Base-by-base conservation (phyloP, 2,329 filamentous ascomycete genomes). In the Didymella sp. region DNA sequence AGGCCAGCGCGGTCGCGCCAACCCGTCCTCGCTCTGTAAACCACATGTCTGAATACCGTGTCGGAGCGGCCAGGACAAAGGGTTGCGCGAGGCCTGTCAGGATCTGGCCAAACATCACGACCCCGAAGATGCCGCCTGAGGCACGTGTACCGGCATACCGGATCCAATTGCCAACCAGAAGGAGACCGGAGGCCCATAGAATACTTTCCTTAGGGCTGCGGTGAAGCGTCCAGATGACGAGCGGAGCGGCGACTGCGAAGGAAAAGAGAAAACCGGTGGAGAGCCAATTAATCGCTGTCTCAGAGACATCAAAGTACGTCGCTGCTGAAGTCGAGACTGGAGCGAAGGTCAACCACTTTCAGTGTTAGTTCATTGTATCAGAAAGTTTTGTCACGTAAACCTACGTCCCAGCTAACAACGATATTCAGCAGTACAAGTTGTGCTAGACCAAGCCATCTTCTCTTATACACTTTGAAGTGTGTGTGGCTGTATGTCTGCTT, bases 381-480 rank as follows among this genome's bases (percentile, higher is more conserved):
- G 7, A 19, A 4, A 15, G n/a, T 19, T 37, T 19, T 8, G 17
- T 37, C 6, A n/a, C 12, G 22, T 52, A 41, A 38, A 87, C 91
- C 82, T 84, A 95, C 91, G 85, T 96, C 92, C 94, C 94, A 98
- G 71, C 91, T 96, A 38, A 96, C 89, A 59, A 98, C 86, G 53
- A 97, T 89, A 74, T 98, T 99, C 77, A 98, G 81, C 69, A 98
- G 77, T 6, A 92, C 89, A 71, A 98, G 78, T 76, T 96, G 91
- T 21, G 85, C 78, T 48, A 99, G 80, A 0, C 95, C 95, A 74
- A 96, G 90, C 87, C 92, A 99, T 41, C 95, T 85, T 70, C 92
- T 85, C 78, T 90, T 94, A 74, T 98, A 98, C 21, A 89, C 84
- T 24, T 73, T 75, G 60, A 77, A 79, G 51, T 75, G 71, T 49